Conservation (phyloP, 2,329 filamentous ascomycete genomes). For the Aspergillus sclerotialis region DNA sequence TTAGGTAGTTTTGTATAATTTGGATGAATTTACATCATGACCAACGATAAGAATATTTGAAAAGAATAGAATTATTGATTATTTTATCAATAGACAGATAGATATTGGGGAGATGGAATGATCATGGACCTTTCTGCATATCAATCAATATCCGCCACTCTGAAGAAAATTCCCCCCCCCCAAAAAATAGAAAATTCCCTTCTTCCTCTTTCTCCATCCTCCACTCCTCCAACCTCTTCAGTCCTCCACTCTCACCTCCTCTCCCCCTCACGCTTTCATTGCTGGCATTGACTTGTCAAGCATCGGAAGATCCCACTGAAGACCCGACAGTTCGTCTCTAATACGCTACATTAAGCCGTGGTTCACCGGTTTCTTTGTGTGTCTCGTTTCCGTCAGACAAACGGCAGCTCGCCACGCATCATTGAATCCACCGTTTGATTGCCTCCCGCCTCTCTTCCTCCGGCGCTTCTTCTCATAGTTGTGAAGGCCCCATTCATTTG, state of each 20-base stretch:
- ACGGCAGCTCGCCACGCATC: slow-evolving; percentile 12
- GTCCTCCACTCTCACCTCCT: slow-evolving; percentile 17
- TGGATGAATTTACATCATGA: too few relatives aligned
- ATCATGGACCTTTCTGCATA: too few relatives aligned
- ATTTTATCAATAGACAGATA: too few relatives aligned
- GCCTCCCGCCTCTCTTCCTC: background rate
- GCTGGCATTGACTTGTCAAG: slow-evolving; percentile 49
- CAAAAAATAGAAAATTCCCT: slow-evolving; percentile 2
- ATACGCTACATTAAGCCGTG: slow-evolving; percentile 12
- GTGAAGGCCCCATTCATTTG: too few relatives aligned
- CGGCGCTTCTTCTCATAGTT: too few relatives aligned
- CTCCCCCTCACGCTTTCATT: slow-evolving; percentile 24
- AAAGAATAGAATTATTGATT: too few relatives aligned
- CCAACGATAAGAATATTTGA: too few relatives aligned
- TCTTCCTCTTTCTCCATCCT: slow-evolving; percentile 16
- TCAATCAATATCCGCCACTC: too few relatives aligned
- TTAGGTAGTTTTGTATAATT: too few relatives aligned
- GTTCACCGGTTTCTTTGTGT: slow-evolving; percentile 15
- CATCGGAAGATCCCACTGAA: slow-evolving; percentile 29
- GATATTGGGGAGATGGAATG: too few relatives aligned
- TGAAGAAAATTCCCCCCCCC: slow-evolving; percentile 14
- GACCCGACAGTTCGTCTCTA: slow-evolving; percentile 12
- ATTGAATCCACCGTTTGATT: background rate
- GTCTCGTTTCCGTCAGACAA: slow-evolving; percentile 12
- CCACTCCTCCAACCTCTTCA: slow-evolving; percentile 17